A percentile compares a stretch with the other conserved stretches of the same genome.
phyloP scores from a whole-genome alignment of 371 early-diverging fungal genomes.

The Mucor velutinosus region DNA sequence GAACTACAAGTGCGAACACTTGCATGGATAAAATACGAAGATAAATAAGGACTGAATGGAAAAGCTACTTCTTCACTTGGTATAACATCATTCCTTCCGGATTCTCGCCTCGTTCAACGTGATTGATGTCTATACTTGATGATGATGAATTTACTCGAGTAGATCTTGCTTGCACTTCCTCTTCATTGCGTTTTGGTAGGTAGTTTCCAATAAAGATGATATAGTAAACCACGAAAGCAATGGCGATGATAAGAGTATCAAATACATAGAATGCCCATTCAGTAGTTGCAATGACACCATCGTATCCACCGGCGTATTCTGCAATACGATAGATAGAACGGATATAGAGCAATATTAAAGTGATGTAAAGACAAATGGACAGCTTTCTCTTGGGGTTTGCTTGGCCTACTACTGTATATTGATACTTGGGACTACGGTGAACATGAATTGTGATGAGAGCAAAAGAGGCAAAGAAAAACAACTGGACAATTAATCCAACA shows the following conservation, averaged over 20 bases:
- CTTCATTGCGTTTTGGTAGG: constrained; percentile 10
- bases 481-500: constrained; percentile 15
- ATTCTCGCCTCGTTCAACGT: neutral
- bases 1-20: no score
- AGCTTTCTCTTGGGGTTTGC: constrained; percentile 8
- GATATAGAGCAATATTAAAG: constrained; percentile 18
- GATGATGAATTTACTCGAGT: neutral
- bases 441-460: constrained; percentile 12
- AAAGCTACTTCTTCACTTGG: neutral
- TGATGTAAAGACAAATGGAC: constrained; percentile 12
- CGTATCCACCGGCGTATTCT: constrained; percentile 14
- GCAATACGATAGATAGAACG: constrained; percentile 22
- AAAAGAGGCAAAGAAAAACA: constrained; percentile 18
- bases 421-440: constrained; percentile 9
- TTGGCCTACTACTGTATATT: constrained; percentile 7
- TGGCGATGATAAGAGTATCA: constrained; percentile 10
- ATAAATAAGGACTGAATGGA: no score
- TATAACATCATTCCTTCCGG: neutral
- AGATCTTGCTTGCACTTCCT: neutral
- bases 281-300: constrained; percentile 4
- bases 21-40: no score
- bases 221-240: constrained; percentile 7
- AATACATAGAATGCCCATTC: constrained; percentile 29
- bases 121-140: neutral
- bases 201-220: constrained; percentile 17